Base-by-base conservation (phyloP, 2,329 filamentous ascomycete species). In the Zopfia rhizophila region DNA sequence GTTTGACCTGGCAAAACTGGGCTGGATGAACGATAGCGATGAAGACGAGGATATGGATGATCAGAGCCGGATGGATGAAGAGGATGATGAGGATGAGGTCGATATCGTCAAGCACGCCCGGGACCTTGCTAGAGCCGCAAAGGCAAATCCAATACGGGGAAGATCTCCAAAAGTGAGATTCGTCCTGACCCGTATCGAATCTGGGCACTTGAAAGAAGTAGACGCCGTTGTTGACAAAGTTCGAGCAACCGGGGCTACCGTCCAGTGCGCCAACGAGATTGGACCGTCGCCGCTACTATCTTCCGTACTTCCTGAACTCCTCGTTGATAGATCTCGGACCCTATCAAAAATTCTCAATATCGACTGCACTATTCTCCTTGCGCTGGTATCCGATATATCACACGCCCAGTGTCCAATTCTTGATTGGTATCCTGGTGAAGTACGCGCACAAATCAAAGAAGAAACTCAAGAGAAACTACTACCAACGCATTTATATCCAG, bases 341-440 rank as follows among this genome's bases (percentile, higher is more conserved):
- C 68, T 79, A 21, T 73, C 77, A 1, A 52, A 72, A 2, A 75
- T 69, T 0, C 58, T 86, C 19, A 85, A 87, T 59, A 78, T 87
- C 43, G 85, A 87, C 66, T 86, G 83, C 41, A 90, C 88, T 1
- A 82, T 90, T 33, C 78, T 92, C 5, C 79, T 92, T 4, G 88
- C 87, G 4, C 74, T 91, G 2, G 82, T 87, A 1, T 90, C 88
- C 0, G 89, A 92, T 58, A 83, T 91, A 18, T 88, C 86, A 2
- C 87, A 91, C 63, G 72, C 72, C 23, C 62, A 70, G 25, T 73
- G 75, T 19, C 59, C 69, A 3, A 74, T 78, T 32, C 73, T 79
- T 23, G 75, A 78, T n/a, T 77, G 74, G 66, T 78, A 81, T 56
- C 85, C 87, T 55, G 75, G 72, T 16, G 82, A 84, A 30, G 84